Percentiles rank a stretch among this genome's conserved stretches.
Evolutionary conservation across 176 grass and related monocot genomes (phyloP).

Genomic region (Ananas comosus): DNA sequence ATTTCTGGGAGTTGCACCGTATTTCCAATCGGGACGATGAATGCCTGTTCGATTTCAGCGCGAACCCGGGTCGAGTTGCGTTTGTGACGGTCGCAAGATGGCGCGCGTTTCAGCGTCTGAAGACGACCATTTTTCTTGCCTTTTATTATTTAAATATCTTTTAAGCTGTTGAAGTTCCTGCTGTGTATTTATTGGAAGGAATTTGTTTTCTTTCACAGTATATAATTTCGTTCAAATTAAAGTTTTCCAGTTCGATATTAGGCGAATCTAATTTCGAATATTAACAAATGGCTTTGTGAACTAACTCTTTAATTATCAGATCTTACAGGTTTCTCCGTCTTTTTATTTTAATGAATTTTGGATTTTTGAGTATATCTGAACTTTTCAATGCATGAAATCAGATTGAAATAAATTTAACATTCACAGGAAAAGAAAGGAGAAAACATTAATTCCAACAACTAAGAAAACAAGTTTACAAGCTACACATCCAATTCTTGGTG

Average conservation of each 20-base stretch:
- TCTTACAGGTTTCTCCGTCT: not conserved
- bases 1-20: conserved; percentile 55
- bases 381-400: not conserved
- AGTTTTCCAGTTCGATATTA: no score
- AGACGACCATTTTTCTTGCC: no score
- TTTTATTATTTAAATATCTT: no score
- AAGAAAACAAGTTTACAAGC: not conserved
- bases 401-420: not conserved
- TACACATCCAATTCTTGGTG: not conserved
- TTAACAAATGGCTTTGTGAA: not conserved
- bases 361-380: not conserved
- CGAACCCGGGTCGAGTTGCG: no score
- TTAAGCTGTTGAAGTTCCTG: no score
- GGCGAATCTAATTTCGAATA: not conserved
- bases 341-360: not conserved
- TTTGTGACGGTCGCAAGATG: no score
- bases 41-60: no score
- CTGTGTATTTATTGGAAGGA: no score
- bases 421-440: not conserved
- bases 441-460: not conserved
- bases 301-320: no score
- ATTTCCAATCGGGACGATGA: conserved; percentile 38
- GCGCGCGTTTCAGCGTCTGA: no score
- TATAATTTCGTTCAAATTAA: no score
- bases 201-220: no score